Evolutionary conservation across 2,329 filamentous ascomycete species (phyloP).

Genomic region (Saccharata proteae): DNA sequence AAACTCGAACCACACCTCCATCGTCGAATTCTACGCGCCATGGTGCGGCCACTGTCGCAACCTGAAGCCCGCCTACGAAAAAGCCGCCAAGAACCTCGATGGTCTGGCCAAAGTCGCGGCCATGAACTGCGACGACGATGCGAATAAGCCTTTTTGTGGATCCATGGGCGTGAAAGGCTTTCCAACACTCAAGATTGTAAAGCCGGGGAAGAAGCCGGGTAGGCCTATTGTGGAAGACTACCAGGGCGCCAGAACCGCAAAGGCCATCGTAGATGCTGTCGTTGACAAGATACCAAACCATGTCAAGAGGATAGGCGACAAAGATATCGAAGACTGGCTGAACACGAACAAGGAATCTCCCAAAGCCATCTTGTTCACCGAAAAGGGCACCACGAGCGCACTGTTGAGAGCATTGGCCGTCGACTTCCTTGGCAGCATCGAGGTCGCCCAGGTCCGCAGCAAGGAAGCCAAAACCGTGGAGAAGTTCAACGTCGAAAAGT

Average conservation of each 20-base stretch:
- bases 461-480: constrained; percentile 64
- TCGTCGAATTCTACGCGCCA: constrained; percentile 86
- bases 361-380: constrained; percentile 85
- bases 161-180: constrained; percentile 85
- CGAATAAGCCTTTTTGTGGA: constrained; percentile 79
- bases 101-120: constrained; percentile 91
- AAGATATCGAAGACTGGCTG: constrained; percentile 66
- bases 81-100: constrained; percentile 77
- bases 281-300: constrained; percentile 84
- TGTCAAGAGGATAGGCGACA: constrained; percentile 70
- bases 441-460: constrained; percentile 69
- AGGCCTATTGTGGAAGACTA: constrained; percentile 85
- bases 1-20: constrained; percentile 82
- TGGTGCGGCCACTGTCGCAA: constrained; percentile 98
- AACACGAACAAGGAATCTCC: constrained; percentile 52
- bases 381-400: constrained; percentile 80
- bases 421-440: constrained; percentile 73
- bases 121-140: constrained; percentile 86
- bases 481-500: constrained; percentile 63
- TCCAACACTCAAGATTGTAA: constrained; percentile 88
- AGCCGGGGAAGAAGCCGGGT: constrained; percentile 67
- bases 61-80: constrained; percentile 91
- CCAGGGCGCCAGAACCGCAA: constrained; percentile 69
- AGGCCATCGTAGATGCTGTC: constrained; percentile 76
- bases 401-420: constrained; percentile 76